These are phyloP conservation scores for Diaporthe aspalathi DNA, from an alignment of 2,329 filamentous ascomycete genomes.

Conservation along the genomic window DNA sequence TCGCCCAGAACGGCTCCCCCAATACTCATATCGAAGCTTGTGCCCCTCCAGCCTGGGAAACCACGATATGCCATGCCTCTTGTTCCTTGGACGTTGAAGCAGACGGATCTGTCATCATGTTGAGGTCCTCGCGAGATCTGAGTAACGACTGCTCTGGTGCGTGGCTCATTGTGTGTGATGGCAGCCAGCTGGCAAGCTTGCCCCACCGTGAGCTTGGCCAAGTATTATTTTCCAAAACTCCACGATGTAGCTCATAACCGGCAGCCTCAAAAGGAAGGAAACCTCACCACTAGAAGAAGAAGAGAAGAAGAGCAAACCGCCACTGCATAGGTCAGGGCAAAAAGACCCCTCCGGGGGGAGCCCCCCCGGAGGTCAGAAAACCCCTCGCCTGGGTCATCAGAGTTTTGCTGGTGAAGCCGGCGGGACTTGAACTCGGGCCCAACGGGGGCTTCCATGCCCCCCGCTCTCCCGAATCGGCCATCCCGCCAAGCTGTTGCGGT, in stretches of 20 bases:
- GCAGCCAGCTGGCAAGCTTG: not conserved
- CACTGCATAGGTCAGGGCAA: not conserved
- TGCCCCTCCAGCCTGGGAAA: not conserved
- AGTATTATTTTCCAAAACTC: not conserved
- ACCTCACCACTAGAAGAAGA: too few relatives aligned
- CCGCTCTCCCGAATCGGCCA: constrained; percentile 24
- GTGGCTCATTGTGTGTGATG: not conserved
- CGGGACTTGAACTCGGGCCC: not conserved
- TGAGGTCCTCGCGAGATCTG: too few relatives aligned
- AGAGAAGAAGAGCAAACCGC: too few relatives aligned
- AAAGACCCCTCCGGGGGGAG: not conserved
- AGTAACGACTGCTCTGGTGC: not conserved
- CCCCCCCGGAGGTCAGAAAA: constrained; percentile 1
- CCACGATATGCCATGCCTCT: not conserved
- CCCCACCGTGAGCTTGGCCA: not conserved
- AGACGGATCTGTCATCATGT: not conserved
- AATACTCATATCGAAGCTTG: not conserved
- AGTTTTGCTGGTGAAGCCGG: constrained; percentile 9
- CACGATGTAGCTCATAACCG: not conserved
- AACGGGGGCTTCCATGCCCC: constrained; percentile 9
- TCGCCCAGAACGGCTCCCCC: not conserved
- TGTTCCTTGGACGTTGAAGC: too few relatives aligned
- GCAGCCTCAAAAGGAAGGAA: not conserved
- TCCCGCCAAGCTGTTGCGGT: constrained; percentile 2
- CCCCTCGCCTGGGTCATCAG: not conserved